Evolutionary conservation across 805 yeast genomes (phyloP), one percentile per base, ranked within the genome.

Genomic region (Hanseniaspora occidentalis): DNA sequence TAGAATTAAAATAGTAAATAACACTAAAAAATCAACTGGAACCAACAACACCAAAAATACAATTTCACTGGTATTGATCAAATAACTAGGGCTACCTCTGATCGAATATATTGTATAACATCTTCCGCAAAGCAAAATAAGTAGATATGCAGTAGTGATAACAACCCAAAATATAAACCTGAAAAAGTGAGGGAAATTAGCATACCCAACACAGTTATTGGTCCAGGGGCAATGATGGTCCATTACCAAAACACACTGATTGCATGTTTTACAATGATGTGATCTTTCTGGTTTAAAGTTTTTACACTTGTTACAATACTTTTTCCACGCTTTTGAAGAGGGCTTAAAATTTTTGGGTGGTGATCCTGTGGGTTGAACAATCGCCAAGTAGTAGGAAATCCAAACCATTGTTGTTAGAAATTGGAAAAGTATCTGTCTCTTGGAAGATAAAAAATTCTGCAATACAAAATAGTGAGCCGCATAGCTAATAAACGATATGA

Each of bases 201-300:
- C 57, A 53, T 75, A 76, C 0, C 96, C 96, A 17, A 88, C 89
- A 54, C 96, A 88, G 54, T 84, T 88, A 57, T 75, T 72, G 0
- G 95, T 84, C 96, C 96, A 88, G 0, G 96, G 95, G 44, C 80
- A 79, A 61, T 86, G 96, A 56, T 86, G 96, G 57, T 86, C 96
- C 96, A 86, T 88, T 53, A 74, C 72, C 43, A 86, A 56, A n/a
- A 86, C 79, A 58, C 96, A 86, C 31, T 53, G 56, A 10, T 71
- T 66, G 53, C 94, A 84, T 1, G 74, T 70, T 50, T 79, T 79
- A 57, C 96, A 86, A 61, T 86, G 96, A 54, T 86, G 96, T 3
- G 84, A 53, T 45, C 96, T 61, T 52, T 79, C 89, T 0, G 95
- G 95, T 54, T 86, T 86, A 58, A 70, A 76, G 31, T 57, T 60